phyloP scores from a whole-genome alignment of 108 stramenopile genomes.

The Pseudonitzschia multistriata region DNA sequence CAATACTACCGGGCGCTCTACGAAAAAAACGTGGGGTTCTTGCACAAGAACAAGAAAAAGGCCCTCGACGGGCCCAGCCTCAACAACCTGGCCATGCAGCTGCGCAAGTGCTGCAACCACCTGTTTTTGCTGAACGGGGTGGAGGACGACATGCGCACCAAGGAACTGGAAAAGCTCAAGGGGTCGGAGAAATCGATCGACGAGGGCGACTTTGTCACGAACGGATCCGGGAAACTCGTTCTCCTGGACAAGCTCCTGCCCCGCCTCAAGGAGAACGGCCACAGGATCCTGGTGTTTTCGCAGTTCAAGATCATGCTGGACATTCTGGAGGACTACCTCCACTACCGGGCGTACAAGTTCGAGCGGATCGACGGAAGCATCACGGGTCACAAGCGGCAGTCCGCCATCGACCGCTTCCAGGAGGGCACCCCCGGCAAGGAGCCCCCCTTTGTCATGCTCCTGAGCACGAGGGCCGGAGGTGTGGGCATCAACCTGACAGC shows the following conservation, averaged over 20 bases:
- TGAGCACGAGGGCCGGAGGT: slow-evolving; percentile 95
- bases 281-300: slow-evolving; percentile 92
- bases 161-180: slow-evolving; percentile 19
- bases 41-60: slow-evolving; percentile 80
- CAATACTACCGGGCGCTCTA: slow-evolving; percentile 95
- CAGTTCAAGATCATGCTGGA: slow-evolving; percentile 99
- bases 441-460: slow-evolving; percentile 93
- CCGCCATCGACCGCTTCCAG: slow-evolving; percentile 94
- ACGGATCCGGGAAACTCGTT: slow-evolving; percentile 92
- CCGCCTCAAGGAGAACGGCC: slow-evolving; percentile 86
- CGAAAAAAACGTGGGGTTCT: slow-evolving; percentile 85
- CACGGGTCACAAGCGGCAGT: slow-evolving; percentile 88
- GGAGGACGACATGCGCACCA: slow-evolving; percentile 69
- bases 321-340: slow-evolving; percentile 94
- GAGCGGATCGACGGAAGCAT: slow-evolving; percentile 97
- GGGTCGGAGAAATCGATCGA: too few relatives aligned
- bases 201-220: slow-evolving; percentile 68
- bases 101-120: slow-evolving; percentile 98
- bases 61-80: slow-evolving; percentile 86
- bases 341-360: slow-evolving; percentile 58
- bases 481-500: slow-evolving; percentile 96
- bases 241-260: slow-evolving; percentile 97
- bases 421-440: slow-evolving; percentile 41
- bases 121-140: slow-evolving; percentile 93
- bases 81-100: slow-evolving; percentile 82